phyloP scores from a whole-genome alignment of 495 filamentous ascomycete species.

The Aspergillus saccharolyticus region DNA sequence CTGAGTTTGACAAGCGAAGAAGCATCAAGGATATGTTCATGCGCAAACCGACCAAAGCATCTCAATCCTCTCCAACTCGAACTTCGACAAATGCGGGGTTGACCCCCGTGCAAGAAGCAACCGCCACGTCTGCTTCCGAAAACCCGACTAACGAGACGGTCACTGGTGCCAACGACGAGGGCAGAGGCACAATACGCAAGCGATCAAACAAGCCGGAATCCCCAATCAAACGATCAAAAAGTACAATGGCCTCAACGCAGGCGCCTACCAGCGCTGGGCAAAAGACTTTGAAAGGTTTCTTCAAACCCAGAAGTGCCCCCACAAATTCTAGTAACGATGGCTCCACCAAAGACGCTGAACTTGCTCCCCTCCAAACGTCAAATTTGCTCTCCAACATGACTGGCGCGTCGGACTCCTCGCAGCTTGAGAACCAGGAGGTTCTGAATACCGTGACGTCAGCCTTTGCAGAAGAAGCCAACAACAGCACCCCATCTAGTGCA shows the following conservation, averaged over 20 bases:
- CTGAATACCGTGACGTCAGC: no score
- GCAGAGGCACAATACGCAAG: slow-evolving; percentile 27
- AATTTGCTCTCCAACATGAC: background rate
- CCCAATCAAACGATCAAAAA: slow-evolving; percentile 47
- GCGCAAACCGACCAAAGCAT: slow-evolving; percentile 42
- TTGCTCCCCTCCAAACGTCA: background rate
- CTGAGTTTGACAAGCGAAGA: slow-evolving; percentile 78
- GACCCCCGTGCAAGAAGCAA: slow-evolving; percentile 3
- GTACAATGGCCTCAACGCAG: slow-evolving; percentile 19
- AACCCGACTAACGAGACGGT: background rate
- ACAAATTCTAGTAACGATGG: background rate
- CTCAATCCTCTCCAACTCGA: slow-evolving; percentile 7
- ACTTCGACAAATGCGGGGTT: background rate
- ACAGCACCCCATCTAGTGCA: background rate
- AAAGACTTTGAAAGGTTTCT: slow-evolving; percentile 77
- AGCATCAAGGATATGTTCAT: slow-evolving; percentile 93
- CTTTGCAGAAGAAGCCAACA: background rate
- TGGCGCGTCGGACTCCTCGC: background rate
- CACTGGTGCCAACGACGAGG: slow-evolving; percentile 2
- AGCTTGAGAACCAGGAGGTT: background rate
- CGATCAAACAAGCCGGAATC: slow-evolving; percentile 20
- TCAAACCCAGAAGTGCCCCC: slow-evolving; percentile 52
- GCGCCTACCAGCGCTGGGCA: slow-evolving; percentile 49
- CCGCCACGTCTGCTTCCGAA: background rate
- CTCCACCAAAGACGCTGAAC: background rate